A percentile compares a stretch with the other conserved stretches of the same genome.
Evolutionary conservation across 2,329 filamentous ascomycete species (phyloP).

Genomic region (Aureobasidium sp.): DNA sequence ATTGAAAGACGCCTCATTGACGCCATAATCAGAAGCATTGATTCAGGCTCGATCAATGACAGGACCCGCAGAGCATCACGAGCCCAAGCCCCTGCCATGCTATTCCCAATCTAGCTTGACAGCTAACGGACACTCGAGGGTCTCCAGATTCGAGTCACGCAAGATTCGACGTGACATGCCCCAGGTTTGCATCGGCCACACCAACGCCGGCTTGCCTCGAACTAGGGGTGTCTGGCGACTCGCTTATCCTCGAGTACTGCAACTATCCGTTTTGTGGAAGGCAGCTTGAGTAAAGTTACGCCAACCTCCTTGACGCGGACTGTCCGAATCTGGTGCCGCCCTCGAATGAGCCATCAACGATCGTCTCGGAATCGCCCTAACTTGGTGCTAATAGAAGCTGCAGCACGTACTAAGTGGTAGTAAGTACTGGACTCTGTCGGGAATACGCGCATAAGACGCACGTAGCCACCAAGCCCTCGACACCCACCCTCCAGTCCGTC

Average conservation of each 20-base stretch:
- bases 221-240: neutral
- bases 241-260: neutral
- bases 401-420: constrained; percentile 13
- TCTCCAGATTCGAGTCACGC: neutral
- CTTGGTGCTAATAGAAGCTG: constrained; percentile 4
- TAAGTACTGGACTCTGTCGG: constrained; percentile 1
- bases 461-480: constrained; percentile 5
- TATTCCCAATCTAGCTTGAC: constrained; percentile 12
- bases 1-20: neutral
- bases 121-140: constrained; percentile 6
- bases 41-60: constrained; percentile 10
- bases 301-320: constrained; percentile 8
- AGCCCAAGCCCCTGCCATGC: neutral
- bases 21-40: constrained; percentile 3
- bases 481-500: neutral
- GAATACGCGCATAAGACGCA: constrained; percentile 11
- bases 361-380: constrained; percentile 11
- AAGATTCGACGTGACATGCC: constrained; percentile 11
- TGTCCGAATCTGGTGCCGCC: neutral
- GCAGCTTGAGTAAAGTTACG: neutral
- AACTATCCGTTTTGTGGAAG: neutral
- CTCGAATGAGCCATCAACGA: constrained; percentile 4
- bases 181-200: constrained; percentile 1
- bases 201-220: neutral
- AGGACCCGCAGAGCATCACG: constrained; percentile 3